A percentile compares a stretch with the other conserved stretches of the same genome.
Conservation (phyloP, 371 early-diverging fungal genomes). For the Amoeboaphelidium protococcarum region DNA sequence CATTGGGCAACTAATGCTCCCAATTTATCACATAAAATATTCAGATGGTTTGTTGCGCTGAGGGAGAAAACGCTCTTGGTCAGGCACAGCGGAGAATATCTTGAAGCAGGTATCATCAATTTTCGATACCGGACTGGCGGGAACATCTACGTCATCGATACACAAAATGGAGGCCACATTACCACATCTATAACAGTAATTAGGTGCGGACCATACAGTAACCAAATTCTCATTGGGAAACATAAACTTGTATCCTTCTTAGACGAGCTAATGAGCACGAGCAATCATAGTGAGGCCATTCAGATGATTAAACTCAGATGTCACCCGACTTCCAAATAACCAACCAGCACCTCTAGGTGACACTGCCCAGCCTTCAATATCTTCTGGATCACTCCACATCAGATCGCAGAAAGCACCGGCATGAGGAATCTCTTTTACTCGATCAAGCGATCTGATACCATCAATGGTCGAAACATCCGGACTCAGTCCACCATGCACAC, state of each 20-base stretch:
- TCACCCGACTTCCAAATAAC: constrained; percentile 90
- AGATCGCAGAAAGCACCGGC: constrained; percentile 94
- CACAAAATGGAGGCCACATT: constrained; percentile 96
- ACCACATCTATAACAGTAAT: constrained; percentile 45
- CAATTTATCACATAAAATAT: neutral
- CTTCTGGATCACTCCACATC: constrained; percentile 99
- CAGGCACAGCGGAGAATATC: constrained; percentile 83
- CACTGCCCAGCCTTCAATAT: constrained; percentile 88
- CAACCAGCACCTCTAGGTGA: constrained; percentile 96
- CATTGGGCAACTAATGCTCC: no score
- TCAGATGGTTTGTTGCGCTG: neutral
- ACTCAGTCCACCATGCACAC: constrained; percentile 96
- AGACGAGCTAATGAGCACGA: constrained; percentile 95
- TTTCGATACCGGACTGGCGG: no score
- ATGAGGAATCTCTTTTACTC: constrained; percentile 96
- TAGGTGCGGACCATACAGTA: constrained; percentile 99
- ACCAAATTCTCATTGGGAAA: constrained; percentile 77
- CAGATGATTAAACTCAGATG: constrained; percentile 87
- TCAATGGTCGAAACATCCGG: constrained; percentile 90
- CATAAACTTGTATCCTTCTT: constrained; percentile 92
- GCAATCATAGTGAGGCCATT: constrained; percentile 82
- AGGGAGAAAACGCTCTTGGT: constrained; percentile 14
- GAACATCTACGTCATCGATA: constrained; percentile 31
- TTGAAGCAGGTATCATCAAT: constrained; percentile 63
- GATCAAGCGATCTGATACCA: constrained; percentile 85